phyloP scores from a whole-genome alignment of 345 rosid genomes.

The Gossypium rotundifolium region DNA sequence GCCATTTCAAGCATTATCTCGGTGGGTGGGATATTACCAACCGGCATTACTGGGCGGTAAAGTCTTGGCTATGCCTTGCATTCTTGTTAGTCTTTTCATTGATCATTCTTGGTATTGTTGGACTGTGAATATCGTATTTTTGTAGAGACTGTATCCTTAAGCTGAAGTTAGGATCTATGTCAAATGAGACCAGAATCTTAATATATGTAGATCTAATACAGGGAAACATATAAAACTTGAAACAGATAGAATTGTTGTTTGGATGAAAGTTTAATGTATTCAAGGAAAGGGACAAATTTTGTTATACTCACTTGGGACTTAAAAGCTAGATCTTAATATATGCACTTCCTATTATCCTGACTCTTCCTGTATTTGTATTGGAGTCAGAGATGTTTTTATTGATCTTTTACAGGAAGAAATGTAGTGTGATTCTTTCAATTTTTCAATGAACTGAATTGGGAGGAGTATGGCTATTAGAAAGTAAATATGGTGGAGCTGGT shows the following conservation, averaged over 20 bases:
- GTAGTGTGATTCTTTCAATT: neutral
- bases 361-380: neutral
- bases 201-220: neutral
- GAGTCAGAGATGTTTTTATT: neutral
- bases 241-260: neutral
- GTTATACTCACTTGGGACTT: neutral
- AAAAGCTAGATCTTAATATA: neutral
- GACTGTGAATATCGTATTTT: neutral
- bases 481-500: neutral
- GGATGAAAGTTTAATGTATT: neutral
- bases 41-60: conserved; percentile 89
- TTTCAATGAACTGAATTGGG: neutral
- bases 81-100: neutral
- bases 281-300: neutral
- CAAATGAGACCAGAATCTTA: neutral
- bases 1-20: conserved; percentile 49
- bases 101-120: neutral
- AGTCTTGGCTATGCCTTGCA: conserved; percentile 24
- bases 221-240: neutral
- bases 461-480: neutral
- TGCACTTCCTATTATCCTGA: neutral
- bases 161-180: neutral
- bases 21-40: conserved; percentile 91
- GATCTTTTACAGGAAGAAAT: neutral
- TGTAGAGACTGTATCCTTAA: neutral